A percentile compares a stretch with the other conserved stretches of the same genome.
Evolutionary conservation across 1,139 yeast species (phyloP).

Genomic region (Nakaseomyces glabratus): DNA sequence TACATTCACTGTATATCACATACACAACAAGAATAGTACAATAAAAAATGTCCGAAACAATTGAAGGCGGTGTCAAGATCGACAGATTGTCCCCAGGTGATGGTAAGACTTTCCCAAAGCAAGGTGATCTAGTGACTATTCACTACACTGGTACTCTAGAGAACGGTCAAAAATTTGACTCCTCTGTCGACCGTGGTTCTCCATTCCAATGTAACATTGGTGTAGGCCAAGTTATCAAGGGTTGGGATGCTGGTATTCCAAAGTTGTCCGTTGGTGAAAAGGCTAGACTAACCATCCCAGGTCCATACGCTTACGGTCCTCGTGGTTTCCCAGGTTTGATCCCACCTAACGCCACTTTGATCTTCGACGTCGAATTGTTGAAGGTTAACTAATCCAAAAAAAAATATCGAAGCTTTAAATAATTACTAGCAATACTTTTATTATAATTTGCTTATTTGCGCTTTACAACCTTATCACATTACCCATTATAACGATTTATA

Average conservation of each 20-base stretch:
- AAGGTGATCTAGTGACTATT: slow-evolving; percentile 81
- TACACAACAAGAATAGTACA: neutral
- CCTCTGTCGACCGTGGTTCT: slow-evolving; percentile 85
- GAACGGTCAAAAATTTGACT: slow-evolving; percentile 90
- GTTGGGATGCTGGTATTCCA: slow-evolving; percentile 92
- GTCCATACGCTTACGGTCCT: slow-evolving; percentile 85
- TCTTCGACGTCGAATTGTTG: slow-evolving; percentile 86
- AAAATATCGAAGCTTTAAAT: neutral
- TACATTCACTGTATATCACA: no score
- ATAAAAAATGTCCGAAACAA: slow-evolving; percentile 28
- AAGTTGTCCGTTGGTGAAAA: slow-evolving; percentile 86
- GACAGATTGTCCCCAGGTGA: slow-evolving; percentile 45
- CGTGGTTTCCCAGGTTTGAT: slow-evolving; percentile 94
- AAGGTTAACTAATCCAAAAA: slow-evolving; percentile 51
- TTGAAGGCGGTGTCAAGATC: slow-evolving; percentile 35
- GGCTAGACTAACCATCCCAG: slow-evolving; percentile 86
- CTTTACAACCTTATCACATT: no score
- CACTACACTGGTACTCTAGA: slow-evolving; percentile 94
- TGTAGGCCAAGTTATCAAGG: slow-evolving; percentile 90
- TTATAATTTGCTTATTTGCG: no score
- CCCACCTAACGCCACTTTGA: slow-evolving; percentile 90
- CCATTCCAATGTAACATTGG: slow-evolving; percentile 93
- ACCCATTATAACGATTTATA: no score
- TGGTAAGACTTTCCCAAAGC: slow-evolving; percentile 74
- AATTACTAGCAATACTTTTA: neutral